Evolutionary conservation across 2,329 filamentous ascomycete genomes (phyloP), one percentile per base, ranked within the genome.

Genomic region (Sclerotinia spermophila): DNA sequence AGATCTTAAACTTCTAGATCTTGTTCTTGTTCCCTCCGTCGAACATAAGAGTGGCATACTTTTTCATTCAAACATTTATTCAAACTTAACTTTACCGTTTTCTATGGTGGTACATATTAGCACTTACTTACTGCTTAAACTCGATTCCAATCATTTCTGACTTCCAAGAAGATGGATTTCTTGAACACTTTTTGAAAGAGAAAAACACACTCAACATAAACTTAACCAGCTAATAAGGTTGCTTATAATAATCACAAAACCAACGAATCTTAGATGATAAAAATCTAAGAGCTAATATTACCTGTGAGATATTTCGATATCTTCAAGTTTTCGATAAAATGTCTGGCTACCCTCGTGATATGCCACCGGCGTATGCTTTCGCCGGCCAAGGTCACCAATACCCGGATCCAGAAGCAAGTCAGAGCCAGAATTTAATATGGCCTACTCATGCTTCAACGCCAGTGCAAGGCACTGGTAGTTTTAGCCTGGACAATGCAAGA

Each of bases 381-480:
- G 5, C 59, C 13, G 58, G 19, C n/a, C 35, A 24, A 53, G 33
- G 56, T 27, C 67, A 64, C 42, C 69, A 71, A 53, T 73, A 74
- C 40, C 73, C 73, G 6, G 73, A 74, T 62, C 73, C 73, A 17
- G 73, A 74, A 53, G 35, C 53, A 35, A 73, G 42, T 42, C 51
- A 68, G 44, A 65, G 65, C 30, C 68, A 68, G 48, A 60, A 45
- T 40, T 53, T 45, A 19, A 48, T 64, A 56, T 73, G 67, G 68
- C 55, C n/a, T 24, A 38, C 59, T 19, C 19, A 62, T 48, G 35
- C 38, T 35, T 27, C 38, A 30, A 42, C 19, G 21, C 27, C 48
- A 59, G 51, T 17, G 38, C 48, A 67, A 56, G 65, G 40, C 27
- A 35, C 21, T 21, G 51, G 38, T 35, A 35, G 8, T 19, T 8